Base-by-base conservation (phyloP, 495 filamentous ascomycete genomes). In the Lasiosphaeria hispida region DNA sequence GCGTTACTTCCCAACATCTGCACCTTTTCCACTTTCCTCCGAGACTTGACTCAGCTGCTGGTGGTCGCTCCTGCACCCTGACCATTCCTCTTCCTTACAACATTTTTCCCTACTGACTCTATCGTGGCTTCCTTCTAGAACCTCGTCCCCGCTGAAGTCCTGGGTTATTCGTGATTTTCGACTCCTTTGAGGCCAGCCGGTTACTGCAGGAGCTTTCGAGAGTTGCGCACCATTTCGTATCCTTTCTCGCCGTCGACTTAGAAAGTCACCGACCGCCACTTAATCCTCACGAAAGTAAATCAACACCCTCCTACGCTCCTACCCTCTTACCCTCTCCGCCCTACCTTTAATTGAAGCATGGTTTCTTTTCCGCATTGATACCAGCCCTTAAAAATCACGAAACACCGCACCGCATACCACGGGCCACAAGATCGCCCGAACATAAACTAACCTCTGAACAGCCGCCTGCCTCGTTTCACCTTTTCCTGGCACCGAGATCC, bases 141-240 rank as follows among this genome's bases (percentile, higher is more conserved):
- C 55, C 52, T 62, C 65, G 55, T 55, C 42, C 55, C 57, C 57
- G 51, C 41, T 62, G 57, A 65, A 62, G 18, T 58, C 55, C 39
- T 63, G 63, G 61, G 63, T 65, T 65, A 58, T 65, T 57, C 61
- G 55, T 64, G 70, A 65, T 67, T 75, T 74, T 76, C 73, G 72
- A 75, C 83, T 88, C 84, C 86, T 88, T 88, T 87, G 86, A 93
- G 90, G 88, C 87, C 89, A 92, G 90, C 89, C 83, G 88, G 89
- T 73, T 81, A 83, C 90, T 92, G 89, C 90, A 90, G 89, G 87
- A 91, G 87, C 69, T 72, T 72, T 80, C 71, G 72, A 76, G 69
- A 72, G 60, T 62, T 60, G 65, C 61, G 67, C 65, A 48, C 62
- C 48, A 56, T 60, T 68, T 60, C 74, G 49, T 54, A 74, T 77